These are phyloP conservation scores for Myxozyma neotropica DNA, from an alignment of 805 yeast species.

Conservation along the genomic window DNA sequence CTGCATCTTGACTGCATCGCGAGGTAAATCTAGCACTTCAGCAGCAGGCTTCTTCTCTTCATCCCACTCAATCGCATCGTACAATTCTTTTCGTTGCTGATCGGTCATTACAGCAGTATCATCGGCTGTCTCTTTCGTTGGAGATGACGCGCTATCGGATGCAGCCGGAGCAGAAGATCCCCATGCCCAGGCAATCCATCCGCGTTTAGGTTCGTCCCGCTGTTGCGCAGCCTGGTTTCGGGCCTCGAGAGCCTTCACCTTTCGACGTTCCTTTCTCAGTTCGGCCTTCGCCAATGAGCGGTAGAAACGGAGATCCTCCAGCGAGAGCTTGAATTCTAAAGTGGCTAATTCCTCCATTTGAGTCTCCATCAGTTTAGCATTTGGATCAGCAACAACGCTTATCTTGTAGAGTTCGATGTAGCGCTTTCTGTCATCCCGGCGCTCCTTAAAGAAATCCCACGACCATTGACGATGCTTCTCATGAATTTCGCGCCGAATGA, in stretches of 20 bases:
- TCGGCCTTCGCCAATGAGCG: constrained; percentile 76
- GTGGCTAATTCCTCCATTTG: constrained; percentile 47
- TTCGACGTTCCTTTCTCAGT: constrained; percentile 56
- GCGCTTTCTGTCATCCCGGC: constrained; percentile 70
- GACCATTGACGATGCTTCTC: constrained; percentile 80
- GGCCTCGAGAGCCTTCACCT: constrained; percentile 9
- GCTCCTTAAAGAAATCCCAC: constrained; percentile 75
- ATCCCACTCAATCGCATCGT: constrained; percentile 90
- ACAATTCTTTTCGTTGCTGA: constrained; percentile 84
- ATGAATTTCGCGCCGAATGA: constrained; percentile 77
- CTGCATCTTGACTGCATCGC: constrained; percentile 69
- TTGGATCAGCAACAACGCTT: constrained; percentile 49
- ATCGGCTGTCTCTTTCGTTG: constrained; percentile 26
- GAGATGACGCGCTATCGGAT: constrained; percentile 16
- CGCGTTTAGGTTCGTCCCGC: constrained; percentile 27
- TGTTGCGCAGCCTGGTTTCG: constrained; percentile 14
- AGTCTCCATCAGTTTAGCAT: constrained; percentile 30
- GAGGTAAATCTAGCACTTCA: constrained; percentile 57
- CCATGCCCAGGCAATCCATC: constrained; percentile 70
- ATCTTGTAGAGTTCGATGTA: constrained; percentile 71
- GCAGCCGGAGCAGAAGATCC: constrained; percentile 17
- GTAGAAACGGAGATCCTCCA: constrained; percentile 82
- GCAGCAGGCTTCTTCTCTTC: constrained; percentile 54
- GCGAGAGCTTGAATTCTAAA: constrained; percentile 62
- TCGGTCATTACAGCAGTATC: constrained; percentile 64